Evolutionary conservation across 768 basidiomycete genomes (phyloP).

Genomic region (Candolleomyces aberdarensis): DNA sequence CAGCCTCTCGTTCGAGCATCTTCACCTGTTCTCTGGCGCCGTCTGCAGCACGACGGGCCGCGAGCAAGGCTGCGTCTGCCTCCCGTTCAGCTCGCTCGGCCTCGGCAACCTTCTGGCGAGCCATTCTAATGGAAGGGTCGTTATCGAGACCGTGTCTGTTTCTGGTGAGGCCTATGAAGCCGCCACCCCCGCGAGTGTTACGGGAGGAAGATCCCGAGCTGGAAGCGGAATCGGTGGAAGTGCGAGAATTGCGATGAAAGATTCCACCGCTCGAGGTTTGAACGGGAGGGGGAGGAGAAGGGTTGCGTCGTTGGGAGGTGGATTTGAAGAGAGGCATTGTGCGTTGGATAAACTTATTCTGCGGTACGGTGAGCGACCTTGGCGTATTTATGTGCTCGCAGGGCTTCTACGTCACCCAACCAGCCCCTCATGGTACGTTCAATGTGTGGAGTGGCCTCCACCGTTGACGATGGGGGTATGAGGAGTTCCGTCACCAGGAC

Average conservation of each 20-base stretch:
- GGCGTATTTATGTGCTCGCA: constrained; percentile 4
- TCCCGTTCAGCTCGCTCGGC: constrained; percentile 50
- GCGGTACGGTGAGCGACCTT: background rate
- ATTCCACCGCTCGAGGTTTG: background rate
- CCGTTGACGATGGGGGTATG: background rate
- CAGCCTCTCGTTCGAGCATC: constrained; percentile 47
- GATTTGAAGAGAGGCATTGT: constrained; percentile 26
- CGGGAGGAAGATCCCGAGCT: constrained; percentile 5
- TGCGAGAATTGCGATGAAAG: constrained; percentile 2
- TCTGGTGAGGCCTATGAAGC: constrained; percentile 25
- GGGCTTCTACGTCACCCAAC: background rate
- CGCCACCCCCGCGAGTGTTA: constrained; percentile 12
- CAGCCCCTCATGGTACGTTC: no score
- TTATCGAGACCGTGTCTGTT: constrained; percentile 15
- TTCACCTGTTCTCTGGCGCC: constrained; percentile 47
- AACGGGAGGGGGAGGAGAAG: constrained; percentile 9
- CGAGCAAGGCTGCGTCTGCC: constrained; percentile 46
- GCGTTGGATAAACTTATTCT: background rate
- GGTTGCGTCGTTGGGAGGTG: constrained; percentile 6
- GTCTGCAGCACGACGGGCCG: constrained; percentile 43
- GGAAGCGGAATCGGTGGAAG: background rate
- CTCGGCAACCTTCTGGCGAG: constrained; percentile 47
- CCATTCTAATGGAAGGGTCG: constrained; percentile 46
- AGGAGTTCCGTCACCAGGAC: background rate
- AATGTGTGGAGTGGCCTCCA: background rate